Evolutionary conservation across 441 rosid genomes (phyloP), one percentile per base, ranked within the genome.

Genomic region (Populus hybrid): DNA sequence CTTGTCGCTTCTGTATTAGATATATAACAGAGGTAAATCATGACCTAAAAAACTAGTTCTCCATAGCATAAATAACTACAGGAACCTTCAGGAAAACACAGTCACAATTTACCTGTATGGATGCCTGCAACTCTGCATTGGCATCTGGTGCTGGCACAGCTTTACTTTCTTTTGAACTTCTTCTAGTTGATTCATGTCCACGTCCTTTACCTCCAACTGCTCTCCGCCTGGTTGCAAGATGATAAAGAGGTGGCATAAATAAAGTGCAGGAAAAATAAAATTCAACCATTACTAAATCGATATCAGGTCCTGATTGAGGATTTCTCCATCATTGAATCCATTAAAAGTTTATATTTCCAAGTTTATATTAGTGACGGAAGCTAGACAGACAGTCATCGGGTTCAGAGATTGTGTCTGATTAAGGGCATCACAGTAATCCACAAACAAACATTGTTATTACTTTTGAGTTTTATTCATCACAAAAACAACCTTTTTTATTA

Each of bases 71-170:
- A 8, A 73, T 59, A 67, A 69, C 68, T 24, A 14, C 3, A 38
- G 1, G 18, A 30, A 42, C 50, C n/a, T 42, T 8, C 76, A 68
- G 24, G 46, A 28, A 63, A 14, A 8, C 10, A 21, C 35, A 72
- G 38, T 73, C 50, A 69, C 36, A 12, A 76, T 68, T 59, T 81
- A 92, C 98, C 92, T 83, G 90, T 67, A 88, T 75, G 72, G 93
- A 88, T 77, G 85, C 67, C 63, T 75, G 85, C 81, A 88, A 84
- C 85, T 94, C 97, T 32, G 93, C 90, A 86, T 91, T 91, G 74
- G 91, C 92, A 83, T 81, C 85, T 10, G 94, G 92, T 16, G 87
- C 91, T 8, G 92, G 90, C 32, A 88, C 83, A 67, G 92, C 92
- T 82, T 74, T 89, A 71, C 91, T 83, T 74, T 85, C 92, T 85